Base-by-base conservation (phyloP, 176 grass and related monocot species). In the Luzula sylvatica region DNA sequence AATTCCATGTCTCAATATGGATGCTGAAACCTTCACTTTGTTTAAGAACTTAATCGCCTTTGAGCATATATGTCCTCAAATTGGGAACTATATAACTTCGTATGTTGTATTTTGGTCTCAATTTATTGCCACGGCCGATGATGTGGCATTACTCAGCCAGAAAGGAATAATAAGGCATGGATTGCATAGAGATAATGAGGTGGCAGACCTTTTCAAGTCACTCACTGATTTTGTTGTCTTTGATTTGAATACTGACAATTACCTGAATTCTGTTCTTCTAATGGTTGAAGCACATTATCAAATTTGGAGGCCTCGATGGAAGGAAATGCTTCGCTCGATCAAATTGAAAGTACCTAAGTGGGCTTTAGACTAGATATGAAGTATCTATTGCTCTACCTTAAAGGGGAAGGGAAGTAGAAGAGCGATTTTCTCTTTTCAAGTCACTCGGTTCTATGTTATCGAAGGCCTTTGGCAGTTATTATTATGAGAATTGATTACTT, bases 1-100 rank as follows among this genome's bases (percentile, higher is more conserved):
- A 11, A 53, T 67, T n/a, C 63, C 63, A 7, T 67, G 63, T 67
- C 40, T 67, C 18, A 14, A 25, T 4, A 69, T 69, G 9, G 65
- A 69, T 17, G 46, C 52, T 0, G 55, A 45, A 13, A 23, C 29
- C 12, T 32, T 7, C 0, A 15, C 32, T 7, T 40, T 69, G 24
- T 26, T 69, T 0, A 42, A 40, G n/a, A 69, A 69, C 43, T 24
- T 69, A 0, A 3, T 69, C 5, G 50, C 50, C 3, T 69, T 69
- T 46, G 65, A 69, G 5, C 47, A 69, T 8, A 53, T 24, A 2
- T 53, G 19, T 46, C 65, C 65, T 0, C 6, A 50, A 20, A 14
- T 69, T 3, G 65, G 65, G 3, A 69, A 69, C 56, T 41, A 38
- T 21, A 11, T 70, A 0, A 45, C 15, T 32, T 47, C 66, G 0